phyloP scores from a whole-genome alignment of 352 stramenopile genomes.

The Phytophthora uliginosa region DNA sequence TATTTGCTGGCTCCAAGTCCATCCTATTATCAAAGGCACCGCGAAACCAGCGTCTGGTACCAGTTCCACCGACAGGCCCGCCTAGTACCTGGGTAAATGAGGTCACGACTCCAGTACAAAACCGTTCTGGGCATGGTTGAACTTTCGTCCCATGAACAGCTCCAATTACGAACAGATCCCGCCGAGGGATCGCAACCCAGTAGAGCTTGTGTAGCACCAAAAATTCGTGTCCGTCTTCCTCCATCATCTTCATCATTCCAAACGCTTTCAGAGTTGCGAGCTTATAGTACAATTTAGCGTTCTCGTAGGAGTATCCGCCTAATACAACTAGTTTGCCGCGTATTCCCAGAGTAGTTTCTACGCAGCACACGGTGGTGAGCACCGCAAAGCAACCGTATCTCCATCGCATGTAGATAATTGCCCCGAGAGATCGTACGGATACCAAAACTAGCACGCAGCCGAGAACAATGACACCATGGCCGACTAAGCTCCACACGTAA shows the following conservation, averaged over 20 bases:
- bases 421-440: constrained; percentile 27
- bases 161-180: constrained; percentile 39
- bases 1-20: constrained; percentile 8
- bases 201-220: constrained; percentile 39
- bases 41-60: constrained; percentile 8
- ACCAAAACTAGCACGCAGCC: constrained; percentile 35
- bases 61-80: constrained; percentile 4
- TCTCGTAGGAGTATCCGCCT: constrained; percentile 32
- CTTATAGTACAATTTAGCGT: constrained; percentile 35
- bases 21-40: constrained; percentile 24
- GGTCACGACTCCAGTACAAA: constrained; percentile 27
- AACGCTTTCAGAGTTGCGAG: constrained; percentile 33
- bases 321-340: constrained; percentile 33
- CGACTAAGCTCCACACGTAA: constrained; percentile 46
- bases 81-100: constrained; percentile 35
- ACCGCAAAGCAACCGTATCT: constrained; percentile 29
- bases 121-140: constrained; percentile 22
- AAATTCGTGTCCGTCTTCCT: constrained; percentile 29
- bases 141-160: constrained; percentile 31
- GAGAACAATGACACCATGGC: constrained; percentile 36
- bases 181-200: constrained; percentile 27
- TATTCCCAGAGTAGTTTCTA: constrained; percentile 28
- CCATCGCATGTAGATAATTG: constrained; percentile 24
- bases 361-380: constrained; percentile 26
- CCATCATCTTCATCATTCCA: constrained; percentile 36